Conservation (phyloP, 495 filamentous ascomycete species). For the Talaromyces stipitatus region DNA sequence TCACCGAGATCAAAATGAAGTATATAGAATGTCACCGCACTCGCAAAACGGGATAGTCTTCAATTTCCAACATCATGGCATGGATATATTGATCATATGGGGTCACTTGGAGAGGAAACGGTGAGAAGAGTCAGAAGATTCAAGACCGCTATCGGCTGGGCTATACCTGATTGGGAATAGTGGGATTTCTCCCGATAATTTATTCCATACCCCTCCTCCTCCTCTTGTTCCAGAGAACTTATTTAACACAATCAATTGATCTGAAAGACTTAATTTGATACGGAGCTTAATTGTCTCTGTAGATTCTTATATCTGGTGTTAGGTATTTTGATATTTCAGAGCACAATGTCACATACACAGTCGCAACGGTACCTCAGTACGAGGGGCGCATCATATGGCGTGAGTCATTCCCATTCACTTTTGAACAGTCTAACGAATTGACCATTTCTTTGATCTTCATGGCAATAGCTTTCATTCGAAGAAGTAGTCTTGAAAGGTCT, state of each 20-base stretch:
- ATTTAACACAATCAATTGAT: not conserved
- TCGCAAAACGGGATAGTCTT: too few species aligned
- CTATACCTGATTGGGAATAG: not conserved
- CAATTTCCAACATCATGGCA: too few species aligned
- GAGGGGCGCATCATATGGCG: constrained; percentile 70
- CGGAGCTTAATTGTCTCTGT: not conserved
- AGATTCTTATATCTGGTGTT: not conserved
- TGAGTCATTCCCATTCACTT: constrained; percentile 30
- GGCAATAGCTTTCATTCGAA: constrained; percentile 74
- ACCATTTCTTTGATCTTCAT: not conserved
- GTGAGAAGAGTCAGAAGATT: too few species aligned
- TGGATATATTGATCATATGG: too few species aligned
- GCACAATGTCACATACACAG: constrained; percentile 1
- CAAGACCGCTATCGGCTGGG: constrained; percentile 17
- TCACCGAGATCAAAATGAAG: too few species aligned
- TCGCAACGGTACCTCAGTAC: constrained; percentile 80
- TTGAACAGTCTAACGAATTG: not conserved
- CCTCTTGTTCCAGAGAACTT: not conserved
- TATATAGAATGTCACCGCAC: too few species aligned
- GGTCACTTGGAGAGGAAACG: too few species aligned
- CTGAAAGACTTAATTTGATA: not conserved
- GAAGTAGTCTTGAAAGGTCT: constrained; percentile 86
- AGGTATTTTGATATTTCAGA: not conserved
- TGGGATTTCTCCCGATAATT: not conserved
- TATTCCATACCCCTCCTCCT: not conserved